phyloP scores from a whole-genome alignment of 352 stramenopile genomes.

The Pythium insidiosum region DNA sequence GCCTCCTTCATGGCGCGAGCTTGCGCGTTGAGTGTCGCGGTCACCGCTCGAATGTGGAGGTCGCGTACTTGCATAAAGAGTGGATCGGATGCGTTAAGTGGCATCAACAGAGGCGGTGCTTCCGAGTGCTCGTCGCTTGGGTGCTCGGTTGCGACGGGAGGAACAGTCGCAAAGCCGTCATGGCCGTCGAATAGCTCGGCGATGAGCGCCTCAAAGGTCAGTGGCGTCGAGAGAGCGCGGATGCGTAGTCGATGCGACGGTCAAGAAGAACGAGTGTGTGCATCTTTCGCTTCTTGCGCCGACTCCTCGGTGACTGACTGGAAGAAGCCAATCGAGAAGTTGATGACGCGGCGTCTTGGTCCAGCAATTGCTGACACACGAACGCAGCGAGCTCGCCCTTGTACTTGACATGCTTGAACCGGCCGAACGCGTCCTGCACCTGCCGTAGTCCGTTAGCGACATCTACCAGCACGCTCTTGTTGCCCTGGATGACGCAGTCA shows the following conservation, averaged over 20 bases:
- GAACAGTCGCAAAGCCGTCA: slow-evolving; percentile 31
- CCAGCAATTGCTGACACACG: slow-evolving; percentile 57
- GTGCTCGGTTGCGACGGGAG: neutral
- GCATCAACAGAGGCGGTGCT: too few species aligned
- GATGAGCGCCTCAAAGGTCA: slow-evolving; percentile 67
- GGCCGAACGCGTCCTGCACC: slow-evolving; percentile 47
- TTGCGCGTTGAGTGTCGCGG: slow-evolving; percentile 33
- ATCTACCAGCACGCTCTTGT: slow-evolving; percentile 42
- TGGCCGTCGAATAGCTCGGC: slow-evolving; percentile 55
- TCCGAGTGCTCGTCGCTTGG: too few species aligned
- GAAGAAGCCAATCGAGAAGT: too few species aligned
- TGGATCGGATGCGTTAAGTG: slow-evolving; percentile 49
- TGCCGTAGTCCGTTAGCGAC: slow-evolving; percentile 35
- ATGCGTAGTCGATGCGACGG: slow-evolving; percentile 58
- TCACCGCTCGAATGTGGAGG: slow-evolving; percentile 53
- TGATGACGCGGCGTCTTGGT: slow-evolving; percentile 9
- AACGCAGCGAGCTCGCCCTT: slow-evolving; percentile 69
- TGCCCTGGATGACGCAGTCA: slow-evolving; percentile 34
- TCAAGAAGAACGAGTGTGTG: slow-evolving; percentile 61
- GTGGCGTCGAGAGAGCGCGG: slow-evolving; percentile 49
- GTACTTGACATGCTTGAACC: slow-evolving; percentile 67
- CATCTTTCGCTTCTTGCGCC: neutral
- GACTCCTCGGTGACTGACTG: too few species aligned
- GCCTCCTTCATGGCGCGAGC: slow-evolving; percentile 40
- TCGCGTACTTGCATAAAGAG: slow-evolving; percentile 54